phyloP scores from a whole-genome alignment of 1,139 yeast genomes.

The Taphrina betulina region DNA sequence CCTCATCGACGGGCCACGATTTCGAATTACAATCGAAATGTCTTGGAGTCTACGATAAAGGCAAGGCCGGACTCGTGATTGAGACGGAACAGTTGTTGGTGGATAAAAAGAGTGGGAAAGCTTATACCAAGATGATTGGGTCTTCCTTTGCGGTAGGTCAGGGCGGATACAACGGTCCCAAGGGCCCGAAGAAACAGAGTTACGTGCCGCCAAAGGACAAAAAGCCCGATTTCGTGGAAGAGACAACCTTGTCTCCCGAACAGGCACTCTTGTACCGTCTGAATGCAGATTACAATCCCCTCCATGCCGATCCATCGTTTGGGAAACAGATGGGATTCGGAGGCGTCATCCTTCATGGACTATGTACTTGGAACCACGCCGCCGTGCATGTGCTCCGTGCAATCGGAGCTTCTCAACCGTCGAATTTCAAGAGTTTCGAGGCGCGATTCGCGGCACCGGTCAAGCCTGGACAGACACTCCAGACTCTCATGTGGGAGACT shows the following conservation, averaged over 20 bases:
- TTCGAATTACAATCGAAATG: constrained; percentile 21
- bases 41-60: constrained; percentile 27
- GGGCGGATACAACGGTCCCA: constrained; percentile 30
- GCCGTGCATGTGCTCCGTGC: constrained; percentile 30
- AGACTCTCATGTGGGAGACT: constrained; percentile 25
- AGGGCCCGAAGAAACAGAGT: constrained; percentile 23
- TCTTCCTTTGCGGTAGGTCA: constrained; percentile 26
- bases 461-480: constrained; percentile 29
- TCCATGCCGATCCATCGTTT: constrained; percentile 29
- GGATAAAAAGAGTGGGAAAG: constrained; percentile 29
- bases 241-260: constrained; percentile 28
- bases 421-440: constrained; percentile 19
- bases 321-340: constrained; percentile 29
- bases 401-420: constrained; percentile 18
- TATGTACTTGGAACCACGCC: constrained; percentile 26
- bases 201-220: constrained; percentile 26
- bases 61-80: constrained; percentile 32
- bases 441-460: constrained; percentile 30
- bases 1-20: constrained; percentile 21
- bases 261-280: constrained; percentile 27
- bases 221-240: constrained; percentile 12
- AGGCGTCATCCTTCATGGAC: constrained; percentile 28
- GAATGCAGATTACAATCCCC: constrained; percentile 30
- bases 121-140: constrained; percentile 26
- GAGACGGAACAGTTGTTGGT: constrained; percentile 21